These are phyloP conservation scores for Cytospora piceae DNA, from an alignment of 2,329 filamentous ascomycete species.

Conservation along the genomic window DNA sequence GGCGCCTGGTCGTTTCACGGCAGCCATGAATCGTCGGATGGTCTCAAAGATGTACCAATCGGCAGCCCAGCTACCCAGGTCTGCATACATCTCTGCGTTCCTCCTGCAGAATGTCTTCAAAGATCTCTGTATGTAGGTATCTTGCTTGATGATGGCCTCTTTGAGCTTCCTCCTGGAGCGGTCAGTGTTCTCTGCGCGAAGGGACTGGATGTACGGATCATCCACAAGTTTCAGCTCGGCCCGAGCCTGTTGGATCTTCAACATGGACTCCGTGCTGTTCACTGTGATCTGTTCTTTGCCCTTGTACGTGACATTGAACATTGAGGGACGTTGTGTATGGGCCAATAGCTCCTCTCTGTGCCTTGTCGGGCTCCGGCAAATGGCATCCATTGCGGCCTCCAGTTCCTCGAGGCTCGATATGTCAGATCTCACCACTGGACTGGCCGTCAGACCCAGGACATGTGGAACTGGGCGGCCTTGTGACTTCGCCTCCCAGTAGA, in stretches of 20 bases:
- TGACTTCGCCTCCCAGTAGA: conserved; percentile 61
- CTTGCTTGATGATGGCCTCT: conserved; percentile 45
- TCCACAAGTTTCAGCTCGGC: conserved; percentile 55
- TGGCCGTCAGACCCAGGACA: conserved; percentile 81
- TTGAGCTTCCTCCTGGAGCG: conserved; percentile 45
- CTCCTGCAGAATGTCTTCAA: conserved; percentile 58
- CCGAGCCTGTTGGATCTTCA: conserved; percentile 47
- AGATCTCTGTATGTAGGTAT: conserved; percentile 59
- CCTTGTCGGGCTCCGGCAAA: conserved; percentile 68
- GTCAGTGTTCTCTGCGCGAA: conserved; percentile 48
- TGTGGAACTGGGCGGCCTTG: conserved; percentile 54
- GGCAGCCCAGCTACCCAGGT: conserved; percentile 71
- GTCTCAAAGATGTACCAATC: conserved; percentile 65
- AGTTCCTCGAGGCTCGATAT: conserved; percentile 60
- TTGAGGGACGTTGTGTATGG: conserved; percentile 67
- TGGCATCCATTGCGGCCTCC: conserved; percentile 71
- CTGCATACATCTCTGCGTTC: conserved; percentile 52
- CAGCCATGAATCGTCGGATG: conserved; percentile 42
- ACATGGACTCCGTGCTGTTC: conserved; percentile 44
- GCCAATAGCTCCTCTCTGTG: conserved; percentile 72
- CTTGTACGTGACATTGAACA: conserved; percentile 46
- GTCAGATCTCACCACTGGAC: conserved; percentile 68
- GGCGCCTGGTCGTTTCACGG: conserved; percentile 32
- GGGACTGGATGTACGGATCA: conserved; percentile 62
- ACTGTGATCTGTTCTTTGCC: not conserved